Percentiles rank a stretch among this genome's conserved stretches.
These are phyloP conservation scores for Kodamaea arcana DNA, from an alignment of 1,139 yeast species.

Conservation along the genomic window DNA sequence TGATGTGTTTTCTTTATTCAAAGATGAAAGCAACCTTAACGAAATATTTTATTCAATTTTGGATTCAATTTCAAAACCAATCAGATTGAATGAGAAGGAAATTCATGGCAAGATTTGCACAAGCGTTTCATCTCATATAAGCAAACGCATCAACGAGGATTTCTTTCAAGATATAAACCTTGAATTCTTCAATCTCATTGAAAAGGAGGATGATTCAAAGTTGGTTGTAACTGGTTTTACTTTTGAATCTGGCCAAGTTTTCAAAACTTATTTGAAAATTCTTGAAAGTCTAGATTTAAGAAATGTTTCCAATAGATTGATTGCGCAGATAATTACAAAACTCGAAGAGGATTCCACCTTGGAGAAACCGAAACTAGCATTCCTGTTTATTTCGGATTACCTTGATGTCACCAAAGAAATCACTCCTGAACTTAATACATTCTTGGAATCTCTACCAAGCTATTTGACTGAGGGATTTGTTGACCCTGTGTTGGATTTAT, in stretches of 20 bases:
- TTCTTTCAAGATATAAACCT: conserved; percentile 8
- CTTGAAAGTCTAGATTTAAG: conserved; percentile 8
- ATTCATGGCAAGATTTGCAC: conserved; percentile 3
- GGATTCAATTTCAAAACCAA: conserved; percentile 11
- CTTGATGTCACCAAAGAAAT: conserved; percentile 3
- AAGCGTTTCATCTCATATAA: conserved; percentile 1
- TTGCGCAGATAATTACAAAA: conserved; percentile 17
- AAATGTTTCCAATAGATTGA: conserved; percentile 17
- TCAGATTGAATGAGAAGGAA: conserved; percentile 4
- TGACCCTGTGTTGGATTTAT: conserved; percentile 21
- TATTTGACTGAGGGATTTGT: conserved; percentile 26
- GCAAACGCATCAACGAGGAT: conserved; percentile 1
- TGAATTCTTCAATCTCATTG: conserved; percentile 4
- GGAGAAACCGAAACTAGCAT: conserved; percentile 13
- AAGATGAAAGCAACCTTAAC: neutral
- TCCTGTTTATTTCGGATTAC: conserved; percentile 10
- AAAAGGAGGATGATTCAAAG: conserved; percentile 1
- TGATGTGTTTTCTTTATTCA: conserved; percentile 12
- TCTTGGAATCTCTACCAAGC: conserved; percentile 21
- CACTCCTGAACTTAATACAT: conserved; percentile 5
- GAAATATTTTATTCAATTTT: conserved; percentile 7
- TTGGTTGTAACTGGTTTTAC: conserved; percentile 7
- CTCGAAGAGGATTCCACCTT: conserved; percentile 18
- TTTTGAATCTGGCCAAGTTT: conserved; percentile 8
- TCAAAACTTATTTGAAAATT: conserved; percentile 8